These are phyloP conservation scores for Nicotiana knightiana DNA, from an alignment of 257 asterid genomes.

Conservation along the genomic window DNA sequence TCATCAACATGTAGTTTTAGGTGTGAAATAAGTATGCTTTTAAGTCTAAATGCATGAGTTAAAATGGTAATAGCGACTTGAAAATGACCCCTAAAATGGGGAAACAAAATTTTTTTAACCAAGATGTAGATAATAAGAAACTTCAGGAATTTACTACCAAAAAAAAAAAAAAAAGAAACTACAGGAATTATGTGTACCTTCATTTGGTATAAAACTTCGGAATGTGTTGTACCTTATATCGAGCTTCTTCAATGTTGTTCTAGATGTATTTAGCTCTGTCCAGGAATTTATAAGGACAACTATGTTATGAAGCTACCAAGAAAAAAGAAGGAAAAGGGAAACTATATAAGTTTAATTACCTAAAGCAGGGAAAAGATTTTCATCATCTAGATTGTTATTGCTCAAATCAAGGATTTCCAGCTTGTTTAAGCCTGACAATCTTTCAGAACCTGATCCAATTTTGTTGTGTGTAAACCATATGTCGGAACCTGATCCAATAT, in stretches of 20 bases:
- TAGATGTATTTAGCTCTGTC: neutral
- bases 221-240: neutral
- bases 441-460: neutral
- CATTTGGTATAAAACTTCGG: neutral
- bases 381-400: neutral
- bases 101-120: neutral
- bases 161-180: neutral
- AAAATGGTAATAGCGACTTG: neutral
- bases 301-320: neutral
- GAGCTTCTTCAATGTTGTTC: neutral
- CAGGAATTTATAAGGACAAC: neutral
- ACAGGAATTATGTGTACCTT: neutral
- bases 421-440: neutral
- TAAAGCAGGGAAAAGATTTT: neutral
- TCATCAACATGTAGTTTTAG: neutral
- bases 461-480: neutral
- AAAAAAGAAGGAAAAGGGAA: neutral
- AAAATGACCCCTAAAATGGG: neutral
- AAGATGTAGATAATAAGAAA: neutral
- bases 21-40: neutral
- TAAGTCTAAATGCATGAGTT: neutral
- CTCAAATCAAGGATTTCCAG: constrained; percentile 9
- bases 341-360: neutral
- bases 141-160: neutral
- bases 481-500: neutral